Evolutionary conservation across 345 rosid species (phyloP).

Genomic region (Excoecaria agallocha): DNA sequence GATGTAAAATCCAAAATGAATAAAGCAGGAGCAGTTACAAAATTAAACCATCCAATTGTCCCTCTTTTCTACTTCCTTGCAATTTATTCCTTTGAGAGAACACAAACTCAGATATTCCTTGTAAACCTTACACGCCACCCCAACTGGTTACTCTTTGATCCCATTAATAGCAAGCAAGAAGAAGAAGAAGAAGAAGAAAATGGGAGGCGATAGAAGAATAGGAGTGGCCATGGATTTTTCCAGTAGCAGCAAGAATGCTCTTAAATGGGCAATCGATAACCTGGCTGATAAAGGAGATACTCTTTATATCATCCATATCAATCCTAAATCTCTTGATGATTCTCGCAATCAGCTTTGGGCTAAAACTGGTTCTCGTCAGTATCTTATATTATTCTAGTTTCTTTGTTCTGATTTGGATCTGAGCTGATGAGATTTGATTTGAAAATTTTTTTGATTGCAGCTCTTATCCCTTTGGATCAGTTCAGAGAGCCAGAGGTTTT

Average conservation of each 20-base stretch:
- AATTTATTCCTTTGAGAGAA: not conserved
- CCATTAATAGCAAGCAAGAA: not conserved
- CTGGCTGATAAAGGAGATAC: slow-evolving; percentile 77
- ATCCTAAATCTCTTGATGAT: slow-evolving; percentile 40
- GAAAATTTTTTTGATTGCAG: slow-evolving; percentile 29
- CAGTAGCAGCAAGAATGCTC: slow-evolving; percentile 82
- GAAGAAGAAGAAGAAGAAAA: slow-evolving; percentile 24
- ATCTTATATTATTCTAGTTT: not conserved
- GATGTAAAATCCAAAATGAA: no score
- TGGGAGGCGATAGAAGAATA: slow-evolving; percentile 60
- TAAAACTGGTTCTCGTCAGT: slow-evolving; percentile 77
- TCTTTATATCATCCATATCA: slow-evolving; percentile 64
- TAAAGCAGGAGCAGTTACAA: not conserved
- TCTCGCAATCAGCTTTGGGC: slow-evolving; percentile 55
- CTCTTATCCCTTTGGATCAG: slow-evolving; percentile 82
- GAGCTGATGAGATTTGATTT: slow-evolving; percentile 22
- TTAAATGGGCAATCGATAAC: slow-evolving; percentile 79
- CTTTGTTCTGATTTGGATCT: not conserved
- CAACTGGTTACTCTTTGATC: not conserved
- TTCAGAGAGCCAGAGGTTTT: slow-evolving; percentile 72
- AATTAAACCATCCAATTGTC: no score
- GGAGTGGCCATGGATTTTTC: slow-evolving; percentile 98
- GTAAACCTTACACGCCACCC: not conserved
- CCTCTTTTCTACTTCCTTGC: not conserved
- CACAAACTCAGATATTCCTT: not conserved